A percentile compares a stretch with the other conserved stretches of the same genome.
Evolutionary conservation across 768 basidiomycete genomes (phyloP).

Genomic region (Holtermannia corniformis): DNA sequence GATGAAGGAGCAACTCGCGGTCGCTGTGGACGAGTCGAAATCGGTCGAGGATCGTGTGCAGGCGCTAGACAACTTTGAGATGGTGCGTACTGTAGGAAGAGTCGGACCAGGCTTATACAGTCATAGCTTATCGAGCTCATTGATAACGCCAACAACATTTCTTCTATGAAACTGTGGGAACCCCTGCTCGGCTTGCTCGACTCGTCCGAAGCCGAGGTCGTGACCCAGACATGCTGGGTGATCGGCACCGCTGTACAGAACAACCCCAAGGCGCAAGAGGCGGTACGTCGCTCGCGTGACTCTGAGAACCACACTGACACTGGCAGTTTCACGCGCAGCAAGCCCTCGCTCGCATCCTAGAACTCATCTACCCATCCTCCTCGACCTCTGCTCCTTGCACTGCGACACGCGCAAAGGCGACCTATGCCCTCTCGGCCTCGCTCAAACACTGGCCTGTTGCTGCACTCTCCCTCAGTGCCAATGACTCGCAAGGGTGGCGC

Average conservation of each 20-base stretch:
- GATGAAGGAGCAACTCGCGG: constrained; percentile 42
- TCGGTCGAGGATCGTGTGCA: constrained; percentile 34
- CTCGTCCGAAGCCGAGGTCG: constrained; percentile 26
- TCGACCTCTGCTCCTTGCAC: constrained; percentile 12
- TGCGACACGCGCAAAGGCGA: constrained; percentile 34
- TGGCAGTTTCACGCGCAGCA: constrained; percentile 33
- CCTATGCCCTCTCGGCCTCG: constrained; percentile 38
- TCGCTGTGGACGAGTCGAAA: constrained; percentile 32
- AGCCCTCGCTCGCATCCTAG: constrained; percentile 32
- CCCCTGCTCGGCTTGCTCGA: constrained; percentile 32
- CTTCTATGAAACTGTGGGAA: constrained; percentile 39
- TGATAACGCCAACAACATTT: constrained; percentile 43
- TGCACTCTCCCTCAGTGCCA: constrained; percentile 19
- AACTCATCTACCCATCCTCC: constrained; percentile 26
- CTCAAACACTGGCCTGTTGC: constrained; percentile 41
- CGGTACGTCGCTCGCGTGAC: constrained; percentile 22
- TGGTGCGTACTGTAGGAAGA: constrained; percentile 30
- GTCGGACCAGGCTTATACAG: not conserved
- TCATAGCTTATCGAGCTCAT: constrained; percentile 40
- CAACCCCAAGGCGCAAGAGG: constrained; percentile 42
- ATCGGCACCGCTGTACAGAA: constrained; percentile 42
- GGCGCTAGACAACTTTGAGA: constrained; percentile 42
- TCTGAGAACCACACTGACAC: not conserved
- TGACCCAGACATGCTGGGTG: constrained; percentile 39
- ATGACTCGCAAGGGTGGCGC: constrained; percentile 27